A percentile compares a stretch with the other conserved stretches of the same genome.
Evolutionary conservation across 257 asterid species (phyloP).

Genomic region (Fraxinus cuspidata): DNA sequence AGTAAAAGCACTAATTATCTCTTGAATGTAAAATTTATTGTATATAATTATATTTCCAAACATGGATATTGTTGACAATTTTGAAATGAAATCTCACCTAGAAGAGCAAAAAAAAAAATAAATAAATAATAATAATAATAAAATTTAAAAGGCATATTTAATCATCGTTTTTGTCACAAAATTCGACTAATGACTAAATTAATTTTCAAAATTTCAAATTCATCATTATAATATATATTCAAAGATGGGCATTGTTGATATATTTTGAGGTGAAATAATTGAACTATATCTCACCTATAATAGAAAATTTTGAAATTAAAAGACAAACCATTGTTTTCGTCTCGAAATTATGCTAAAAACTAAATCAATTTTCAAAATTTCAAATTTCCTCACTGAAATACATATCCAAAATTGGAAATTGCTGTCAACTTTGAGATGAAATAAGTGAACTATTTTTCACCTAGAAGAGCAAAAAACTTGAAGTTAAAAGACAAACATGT

Average conservation of each 20-base stretch:
- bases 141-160: too few species aligned
- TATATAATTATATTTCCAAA: too few species aligned
- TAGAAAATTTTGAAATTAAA: not conserved
- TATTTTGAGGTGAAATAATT: not conserved
- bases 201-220: not conserved
- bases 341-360: not conserved
- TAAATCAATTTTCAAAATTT: too few species aligned
- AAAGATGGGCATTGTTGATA: too few species aligned
- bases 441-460: not conserved
- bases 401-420: not conserved
- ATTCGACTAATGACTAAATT: too few species aligned
- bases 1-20: not conserved
- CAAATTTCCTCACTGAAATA: not conserved
- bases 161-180: not conserved
- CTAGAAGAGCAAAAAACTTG: not conserved
- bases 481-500: constrained; percentile 3
- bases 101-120: too few species aligned
- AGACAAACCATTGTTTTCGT: not conserved
- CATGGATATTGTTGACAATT: too few species aligned
- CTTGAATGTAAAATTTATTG: too few species aligned
- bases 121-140: too few species aligned
- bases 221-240: not conserved
- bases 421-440: not conserved
- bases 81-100: too few species aligned
- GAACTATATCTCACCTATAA: not conserved